phyloP scores from a whole-genome alignment of 768 basidiomycete genomes.

The Polyporus arcularius region DNA sequence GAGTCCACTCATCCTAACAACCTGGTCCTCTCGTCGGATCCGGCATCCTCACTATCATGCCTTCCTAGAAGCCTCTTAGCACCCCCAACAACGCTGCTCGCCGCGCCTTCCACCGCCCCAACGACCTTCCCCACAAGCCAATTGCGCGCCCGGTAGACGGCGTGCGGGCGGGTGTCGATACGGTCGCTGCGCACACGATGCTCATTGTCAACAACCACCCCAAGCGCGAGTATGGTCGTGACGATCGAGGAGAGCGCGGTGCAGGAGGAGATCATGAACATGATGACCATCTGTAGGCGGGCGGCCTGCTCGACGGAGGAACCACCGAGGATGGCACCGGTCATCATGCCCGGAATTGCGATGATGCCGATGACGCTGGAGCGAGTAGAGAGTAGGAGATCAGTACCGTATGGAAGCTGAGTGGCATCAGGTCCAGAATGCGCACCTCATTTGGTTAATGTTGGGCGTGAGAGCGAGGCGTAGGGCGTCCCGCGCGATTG shows the following conservation, averaged over 20 bases:
- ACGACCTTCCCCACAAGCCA: slow-evolving; percentile 28
- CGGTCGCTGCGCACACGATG: slow-evolving; percentile 65
- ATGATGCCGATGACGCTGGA: slow-evolving; percentile 72
- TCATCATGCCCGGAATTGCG: slow-evolving; percentile 90
- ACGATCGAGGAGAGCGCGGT: slow-evolving; percentile 71
- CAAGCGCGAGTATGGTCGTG: slow-evolving; percentile 60
- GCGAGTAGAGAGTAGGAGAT: not conserved
- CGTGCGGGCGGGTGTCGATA: slow-evolving; percentile 42
- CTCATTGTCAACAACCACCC: slow-evolving; percentile 65
- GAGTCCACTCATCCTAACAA: slow-evolving; percentile 19
- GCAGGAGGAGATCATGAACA: slow-evolving; percentile 88
- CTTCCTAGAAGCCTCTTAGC: slow-evolving; percentile 7
- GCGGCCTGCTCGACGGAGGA: slow-evolving; percentile 84
- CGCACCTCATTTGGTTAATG: slow-evolving; percentile 84
- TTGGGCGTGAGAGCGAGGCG: slow-evolving; percentile 77
- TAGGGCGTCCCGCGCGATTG: slow-evolving; percentile 78
- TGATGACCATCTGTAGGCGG: slow-evolving; percentile 87
- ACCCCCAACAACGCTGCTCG: not conserved
- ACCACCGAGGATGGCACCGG: slow-evolving; percentile 86
- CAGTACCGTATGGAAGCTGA: not conserved
- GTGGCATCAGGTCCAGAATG: not conserved
- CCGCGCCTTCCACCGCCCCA: not conserved
- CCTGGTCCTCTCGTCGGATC: slow-evolving; percentile 23
- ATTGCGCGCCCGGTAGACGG: slow-evolving; percentile 31
- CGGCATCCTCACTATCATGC: slow-evolving; percentile 10